phyloP scores from a whole-genome alignment of 108 stramenopile genomes.

The Cylindrotheca closterium region DNA sequence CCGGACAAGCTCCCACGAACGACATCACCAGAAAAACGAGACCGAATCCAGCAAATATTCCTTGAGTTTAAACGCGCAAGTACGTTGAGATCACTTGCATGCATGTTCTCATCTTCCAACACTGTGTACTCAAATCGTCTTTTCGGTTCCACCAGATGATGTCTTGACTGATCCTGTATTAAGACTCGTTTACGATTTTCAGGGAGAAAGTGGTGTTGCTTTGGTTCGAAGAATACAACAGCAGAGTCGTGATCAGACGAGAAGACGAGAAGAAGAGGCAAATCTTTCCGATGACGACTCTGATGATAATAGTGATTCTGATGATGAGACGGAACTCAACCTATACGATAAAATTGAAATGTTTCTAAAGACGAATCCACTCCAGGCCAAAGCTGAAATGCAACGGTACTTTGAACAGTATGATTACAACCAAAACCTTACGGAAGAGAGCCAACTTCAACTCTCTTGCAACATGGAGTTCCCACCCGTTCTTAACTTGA shows the following conservation, averaged over 20 bases:
- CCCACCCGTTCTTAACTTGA: conserved; percentile 24
- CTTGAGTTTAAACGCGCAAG: conserved; percentile 34
- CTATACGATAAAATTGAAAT: conserved; percentile 29
- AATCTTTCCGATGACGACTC: conserved; percentile 4
- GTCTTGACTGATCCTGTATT: conserved; percentile 58
- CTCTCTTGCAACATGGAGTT: conserved; percentile 31
- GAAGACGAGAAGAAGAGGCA: conserved; percentile 13
- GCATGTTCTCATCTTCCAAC: not conserved
- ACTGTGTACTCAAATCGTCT: not conserved
- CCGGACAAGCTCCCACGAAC: conserved; percentile 51
- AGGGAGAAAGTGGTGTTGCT: conserved; percentile 38
- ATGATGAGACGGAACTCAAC: conserved; percentile 15
- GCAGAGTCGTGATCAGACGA: conserved; percentile 17
- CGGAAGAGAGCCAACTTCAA: conserved; percentile 32
- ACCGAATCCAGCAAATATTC: conserved; percentile 39
- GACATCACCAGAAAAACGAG: conserved; percentile 11
- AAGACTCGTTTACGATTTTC: conserved; percentile 47
- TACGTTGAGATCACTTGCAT: conserved; percentile 4
- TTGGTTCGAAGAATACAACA: conserved; percentile 40
- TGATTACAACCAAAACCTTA: conserved; percentile 31
- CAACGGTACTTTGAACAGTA: conserved; percentile 35
- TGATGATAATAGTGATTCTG: conserved; percentile 9
- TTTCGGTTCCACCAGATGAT: conserved; percentile 23
- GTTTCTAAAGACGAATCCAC: conserved; percentile 6
- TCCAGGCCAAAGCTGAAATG: conserved; percentile 23